Base-by-base conservation (phyloP, 139 green algal genomes). In the Parachlorella kessleri region DNA sequence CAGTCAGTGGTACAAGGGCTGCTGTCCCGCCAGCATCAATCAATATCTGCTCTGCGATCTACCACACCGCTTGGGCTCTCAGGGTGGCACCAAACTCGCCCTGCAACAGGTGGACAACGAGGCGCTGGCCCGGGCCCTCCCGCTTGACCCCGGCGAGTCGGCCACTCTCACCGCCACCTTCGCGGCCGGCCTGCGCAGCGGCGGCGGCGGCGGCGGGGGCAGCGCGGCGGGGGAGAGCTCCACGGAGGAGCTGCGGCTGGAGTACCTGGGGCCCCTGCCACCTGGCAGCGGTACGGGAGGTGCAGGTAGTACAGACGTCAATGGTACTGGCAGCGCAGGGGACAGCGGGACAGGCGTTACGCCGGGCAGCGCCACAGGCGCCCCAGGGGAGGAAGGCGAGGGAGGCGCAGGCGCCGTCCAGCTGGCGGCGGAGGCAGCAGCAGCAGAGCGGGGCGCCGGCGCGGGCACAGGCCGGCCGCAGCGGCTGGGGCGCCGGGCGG, bases 131-230 rank as follows among this genome's bases (percentile, higher is more conserved):
- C 54, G 40, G 2, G 64, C 74, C 10, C 24, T 88, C 64, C 84
- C 84, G 1, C 75, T 88, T 35, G 41, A 33, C 36, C 70, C 83
- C 33, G 77, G 76, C 23, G 38, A 63, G 14, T 66, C 42, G 1
- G 55, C 69, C 36, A 64, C 35, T 21, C 67, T 88, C 10, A 76
- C 81, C 2, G 39, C 88, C 21, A 65, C 53, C 18, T 68, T 88
- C 1, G 39, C 66, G 3, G 55, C 73, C 1, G n/a, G 30, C 0
- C 64, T 75, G 55, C 42, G 79, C 23, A 54, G 73, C 72, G 42
- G 42, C 0, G 64, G 69, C 26, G 72, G 72, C 5, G 63, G 68
- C n/a, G n/a, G 79, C 23, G 54, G 73, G 64, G 42, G 42, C 0
- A 64, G 69, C 26, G 72, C 42, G 4, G 63, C 54, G 2, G 82